phyloP scores from a whole-genome alignment of 2,329 filamentous ascomycete genomes.

The Exophiala sp. region DNA sequence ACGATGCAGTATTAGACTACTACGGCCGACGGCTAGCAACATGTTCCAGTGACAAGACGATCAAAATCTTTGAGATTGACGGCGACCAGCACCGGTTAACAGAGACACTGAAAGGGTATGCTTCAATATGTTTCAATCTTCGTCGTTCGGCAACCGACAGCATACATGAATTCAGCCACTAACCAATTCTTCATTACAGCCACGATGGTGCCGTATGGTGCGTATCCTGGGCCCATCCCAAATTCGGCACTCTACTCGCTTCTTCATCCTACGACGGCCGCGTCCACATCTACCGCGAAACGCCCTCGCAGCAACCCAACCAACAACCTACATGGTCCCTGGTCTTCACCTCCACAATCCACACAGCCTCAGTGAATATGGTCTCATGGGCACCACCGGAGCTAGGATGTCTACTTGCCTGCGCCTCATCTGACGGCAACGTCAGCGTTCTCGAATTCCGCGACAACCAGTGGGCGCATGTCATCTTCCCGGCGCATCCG shows the following conservation, averaged over 20 bases:
- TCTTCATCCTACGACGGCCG: conserved; percentile 96
- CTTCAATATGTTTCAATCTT: not conserved
- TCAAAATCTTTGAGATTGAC: conserved; percentile 98
- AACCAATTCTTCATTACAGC: conserved; percentile 42
- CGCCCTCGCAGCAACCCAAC: conserved; percentile 33
- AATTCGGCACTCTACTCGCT: conserved; percentile 96
- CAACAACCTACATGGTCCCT: conserved; percentile 60
- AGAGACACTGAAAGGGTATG: conserved; percentile 89
- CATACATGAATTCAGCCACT: not conserved
- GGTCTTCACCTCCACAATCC: conserved; percentile 86
- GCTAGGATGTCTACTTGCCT: conserved; percentile 87
- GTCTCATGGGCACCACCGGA: conserved; percentile 98
- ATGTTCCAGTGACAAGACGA: conserved; percentile 95
- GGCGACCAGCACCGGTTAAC: conserved; percentile 82
- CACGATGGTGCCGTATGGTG: conserved; percentile 98
- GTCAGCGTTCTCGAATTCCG: conserved; percentile 95
- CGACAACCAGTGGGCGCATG: conserved; percentile 86
- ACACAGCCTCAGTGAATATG: conserved; percentile 95
- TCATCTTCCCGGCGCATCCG: conserved; percentile 84
- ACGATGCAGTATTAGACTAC: conserved; percentile 97
- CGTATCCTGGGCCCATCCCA: conserved; percentile 95
- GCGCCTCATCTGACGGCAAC: conserved; percentile 87
- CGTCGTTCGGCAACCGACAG: not conserved
- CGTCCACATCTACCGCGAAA: conserved; percentile 95
- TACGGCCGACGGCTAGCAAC: conserved; percentile 94